Evolutionary conservation across 139 green algal genomes (phyloP).

Genomic region (Desmodesmus armatus): DNA sequence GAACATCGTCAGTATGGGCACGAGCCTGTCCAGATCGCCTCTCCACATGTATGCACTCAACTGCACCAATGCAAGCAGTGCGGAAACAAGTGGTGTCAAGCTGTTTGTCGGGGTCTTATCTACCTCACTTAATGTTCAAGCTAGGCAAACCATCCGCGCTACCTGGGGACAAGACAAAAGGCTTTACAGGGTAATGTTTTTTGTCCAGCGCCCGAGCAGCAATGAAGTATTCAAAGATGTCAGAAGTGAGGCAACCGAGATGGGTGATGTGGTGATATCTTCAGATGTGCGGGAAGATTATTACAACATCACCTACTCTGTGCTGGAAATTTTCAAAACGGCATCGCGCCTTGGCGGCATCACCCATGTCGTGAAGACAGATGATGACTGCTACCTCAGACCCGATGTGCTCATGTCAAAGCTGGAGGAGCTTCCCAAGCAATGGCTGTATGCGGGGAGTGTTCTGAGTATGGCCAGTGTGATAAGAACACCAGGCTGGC

Average conservation of each 20-base stretch:
- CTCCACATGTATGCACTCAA: too few species aligned
- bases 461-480: not conserved
- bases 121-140: not conserved
- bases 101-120: not conserved
- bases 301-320: conserved; percentile 6
- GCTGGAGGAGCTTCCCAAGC: not conserved
- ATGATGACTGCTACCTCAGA: not conserved
- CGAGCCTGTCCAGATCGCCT: too few species aligned
- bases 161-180: not conserved
- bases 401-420: not conserved
- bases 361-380: not conserved
- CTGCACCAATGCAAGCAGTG: too few species aligned
- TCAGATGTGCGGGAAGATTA: not conserved
- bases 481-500: not conserved
- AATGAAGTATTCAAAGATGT: not conserved
- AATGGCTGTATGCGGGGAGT: not conserved
- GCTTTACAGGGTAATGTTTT: not conserved
- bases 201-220: not conserved
- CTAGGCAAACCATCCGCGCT: not conserved
- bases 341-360: not conserved
- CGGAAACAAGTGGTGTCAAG: too few species aligned
- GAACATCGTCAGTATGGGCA: too few species aligned
- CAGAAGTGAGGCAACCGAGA: not conserved
- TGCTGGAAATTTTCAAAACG: not conserved
- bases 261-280: not conserved